These are phyloP conservation scores for Monilinia fructigena DNA, from an alignment of 2,329 filamentous ascomycete species.

Conservation along the genomic window DNA sequence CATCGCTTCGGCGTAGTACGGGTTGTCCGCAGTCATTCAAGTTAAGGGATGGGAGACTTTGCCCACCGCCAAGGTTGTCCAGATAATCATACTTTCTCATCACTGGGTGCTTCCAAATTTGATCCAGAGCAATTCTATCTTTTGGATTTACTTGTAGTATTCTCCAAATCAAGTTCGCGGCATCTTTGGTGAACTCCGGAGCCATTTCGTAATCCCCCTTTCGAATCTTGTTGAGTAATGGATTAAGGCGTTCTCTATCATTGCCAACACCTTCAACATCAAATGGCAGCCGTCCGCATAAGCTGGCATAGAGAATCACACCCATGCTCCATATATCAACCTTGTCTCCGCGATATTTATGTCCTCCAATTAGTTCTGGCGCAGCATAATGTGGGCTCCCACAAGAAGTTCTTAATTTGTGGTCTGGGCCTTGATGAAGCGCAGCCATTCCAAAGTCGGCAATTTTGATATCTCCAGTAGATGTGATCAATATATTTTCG, in stretches of 20 bases:
- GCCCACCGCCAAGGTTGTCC: conserved; percentile 50
- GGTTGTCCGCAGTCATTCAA: conserved; percentile 62
- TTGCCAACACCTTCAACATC: conserved; percentile 46
- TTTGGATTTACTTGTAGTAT: conserved; percentile 80
- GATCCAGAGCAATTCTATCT: conserved; percentile 72
- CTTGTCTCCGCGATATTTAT: conserved; percentile 76
- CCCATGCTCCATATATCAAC: conserved; percentile 95
- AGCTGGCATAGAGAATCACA: conserved; percentile 83
- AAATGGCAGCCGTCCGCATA: conserved; percentile 83
- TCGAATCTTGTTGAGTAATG: conserved; percentile 61
- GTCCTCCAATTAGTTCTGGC: conserved; percentile 79
- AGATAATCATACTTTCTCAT: conserved; percentile 78
- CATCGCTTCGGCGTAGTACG: conserved; percentile 60
- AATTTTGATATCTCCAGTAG: conserved; percentile 77
- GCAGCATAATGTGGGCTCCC: conserved; percentile 97
- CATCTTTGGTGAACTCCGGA: conserved; percentile 62
- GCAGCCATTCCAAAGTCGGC: conserved; percentile 99
- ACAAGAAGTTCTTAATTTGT: conserved; percentile 83
- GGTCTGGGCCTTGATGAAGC: conserved; percentile 73
- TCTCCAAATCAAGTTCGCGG: conserved; percentile 71
- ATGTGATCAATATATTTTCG: conserved; percentile 89
- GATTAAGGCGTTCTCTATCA: conserved; percentile 46
- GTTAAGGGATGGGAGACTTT: conserved; percentile 53
- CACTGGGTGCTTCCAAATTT: conserved; percentile 87
- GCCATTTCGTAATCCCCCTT: conserved; percentile 61